Base-by-base conservation (phyloP, 345 rosid genomes). In the Melaleuca quinquenervia region DNA sequence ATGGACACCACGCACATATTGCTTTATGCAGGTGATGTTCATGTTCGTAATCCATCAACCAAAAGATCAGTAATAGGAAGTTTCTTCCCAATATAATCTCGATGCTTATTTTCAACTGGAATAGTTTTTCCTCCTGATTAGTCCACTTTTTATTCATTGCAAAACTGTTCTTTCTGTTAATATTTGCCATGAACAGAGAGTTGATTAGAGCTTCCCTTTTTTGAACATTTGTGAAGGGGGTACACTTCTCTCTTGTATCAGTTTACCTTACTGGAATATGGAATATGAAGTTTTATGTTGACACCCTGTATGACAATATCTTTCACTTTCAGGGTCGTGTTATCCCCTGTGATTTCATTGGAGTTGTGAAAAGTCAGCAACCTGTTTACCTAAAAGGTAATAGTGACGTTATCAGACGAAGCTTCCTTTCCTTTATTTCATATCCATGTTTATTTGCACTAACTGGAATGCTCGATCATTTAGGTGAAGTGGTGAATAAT, bases 321-420 rank as follows among this genome's bases (percentile, higher is more conserved):
- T 86, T 89, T 29, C 88, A 85, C 85, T 84, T 87, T 83, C 87
- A 97, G 99, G 99, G 99, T 53, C 99, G 98, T 52, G 92, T 94
- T 58, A 93, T 96, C 92, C 98, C 99, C 50, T 96, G 99, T 90
- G 98, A 96, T 91, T 97, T 95, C 88, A 94, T 97, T 52, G 99
- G 99, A 53, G 87, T 91, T 85, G 94, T 92, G 84, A 96, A 94
- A 92, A 96, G 98, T 88, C 99, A 96, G 90, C 99, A 97, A 84
- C 99, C 99, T 84, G 94, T 97, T 53, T 93, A 93, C 91, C 91
- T 97, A 41, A 91, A 94, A 90, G 99, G 99, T 97, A 87, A 44
- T 45, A 87, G 62, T 14, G 0, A 53, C 29, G 51, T 32, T 45
- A 11, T 82, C 51, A 6, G 8, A 15, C n/a, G 15, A 26, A 27